Conservation (phyloP, 495 filamentous ascomycete species). For the Xylaria acuta region DNA sequence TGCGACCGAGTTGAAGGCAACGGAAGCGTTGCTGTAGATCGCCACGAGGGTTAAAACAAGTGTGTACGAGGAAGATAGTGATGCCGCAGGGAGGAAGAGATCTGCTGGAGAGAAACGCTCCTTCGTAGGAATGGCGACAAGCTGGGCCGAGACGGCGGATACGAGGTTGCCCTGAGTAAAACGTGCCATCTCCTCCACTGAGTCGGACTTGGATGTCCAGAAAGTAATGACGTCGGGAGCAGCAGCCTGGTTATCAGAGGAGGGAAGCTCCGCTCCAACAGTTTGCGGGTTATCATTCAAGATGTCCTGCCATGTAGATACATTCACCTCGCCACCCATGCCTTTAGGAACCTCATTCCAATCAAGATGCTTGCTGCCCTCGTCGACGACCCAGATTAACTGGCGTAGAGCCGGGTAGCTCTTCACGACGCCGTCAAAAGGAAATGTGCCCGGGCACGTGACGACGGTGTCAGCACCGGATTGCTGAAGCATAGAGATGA, state of each 20-base stretch:
- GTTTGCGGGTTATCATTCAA: slow-evolving; percentile 65
- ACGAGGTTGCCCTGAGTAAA: slow-evolving; percentile 81
- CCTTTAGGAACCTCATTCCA: slow-evolving; percentile 80
- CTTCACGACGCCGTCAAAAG: slow-evolving; percentile 73
- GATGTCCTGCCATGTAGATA: slow-evolving; percentile 87
- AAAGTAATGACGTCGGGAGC: slow-evolving; percentile 65
- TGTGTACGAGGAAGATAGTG: slow-evolving; percentile 78
- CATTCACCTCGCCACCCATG: slow-evolving; percentile 71
- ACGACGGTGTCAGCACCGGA: slow-evolving; percentile 80
- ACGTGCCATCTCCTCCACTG: slow-evolving; percentile 71
- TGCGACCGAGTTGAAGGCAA: slow-evolving; percentile 89
- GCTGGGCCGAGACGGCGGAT: slow-evolving; percentile 78
- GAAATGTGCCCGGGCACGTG: slow-evolving; percentile 85
- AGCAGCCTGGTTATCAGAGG: slow-evolving; percentile 47
- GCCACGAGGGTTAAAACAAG: slow-evolving; percentile 82
- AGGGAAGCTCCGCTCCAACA: slow-evolving; percentile 53
- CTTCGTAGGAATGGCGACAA: slow-evolving; percentile 71
- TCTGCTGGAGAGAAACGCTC: slow-evolving; percentile 77
- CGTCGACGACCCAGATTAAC: slow-evolving; percentile 91
- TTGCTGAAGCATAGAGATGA: slow-evolving; percentile 72
- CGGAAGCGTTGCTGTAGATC: slow-evolving; percentile 79
- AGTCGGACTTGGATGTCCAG: slow-evolving; percentile 61
- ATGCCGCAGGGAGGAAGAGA: slow-evolving; percentile 86
- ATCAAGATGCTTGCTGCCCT: slow-evolving; percentile 91
- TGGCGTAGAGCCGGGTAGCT: slow-evolving; percentile 73